Base-by-base conservation (phyloP, 306 rosid genomes). In the Dryas octopetala region DNA sequence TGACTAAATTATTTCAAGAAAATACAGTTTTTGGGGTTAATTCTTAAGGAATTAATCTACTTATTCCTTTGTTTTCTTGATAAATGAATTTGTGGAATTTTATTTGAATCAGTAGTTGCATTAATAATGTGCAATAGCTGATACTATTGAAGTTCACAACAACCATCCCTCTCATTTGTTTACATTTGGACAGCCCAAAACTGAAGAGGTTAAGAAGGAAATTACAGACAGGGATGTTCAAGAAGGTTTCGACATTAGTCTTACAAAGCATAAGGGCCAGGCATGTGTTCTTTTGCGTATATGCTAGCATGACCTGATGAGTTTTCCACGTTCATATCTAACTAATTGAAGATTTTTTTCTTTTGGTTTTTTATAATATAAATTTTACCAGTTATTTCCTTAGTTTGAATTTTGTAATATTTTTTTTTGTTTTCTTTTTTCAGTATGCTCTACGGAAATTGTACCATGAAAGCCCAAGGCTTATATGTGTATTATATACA, bases 381-480 rank as follows among this genome's bases (percentile, higher is more conserved):
- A 41, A 2, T 55, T 9, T 4, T 54, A 8, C 43, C 41, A 8
- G 16, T 54, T 68, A 14, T 47, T 1, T 40, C 52, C 4, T 40
- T 23, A 1, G 53, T 75, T 65, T 52, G 47, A 66, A 28, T 17
- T 40, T 54, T 41, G 7, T 16, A 32, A 70, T 12, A 17, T 32
- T 41, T 61, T 13, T 59, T 72, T 12, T 9, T 41, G 19, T 57
- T 73, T 74, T 63, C 64, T 57, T 60, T 78, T 73, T 74, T 71
- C 90, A 94, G 98, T 94, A 91, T 82, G 95, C 97, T 65, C 89
- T 94, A 61, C 93, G 98, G 65, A 94, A 94, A 85, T 79, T 94
- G 84, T 91, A 94, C 88, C 98, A 94, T 73, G 98, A 90, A 77
- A 91, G 98, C 84, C 96, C 96, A 49, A 87, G 98, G 88, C 91